These are phyloP conservation scores for Exophiala aquamarina DNA, from an alignment of 2,329 filamentous ascomycete species.

Conservation along the genomic window DNA sequence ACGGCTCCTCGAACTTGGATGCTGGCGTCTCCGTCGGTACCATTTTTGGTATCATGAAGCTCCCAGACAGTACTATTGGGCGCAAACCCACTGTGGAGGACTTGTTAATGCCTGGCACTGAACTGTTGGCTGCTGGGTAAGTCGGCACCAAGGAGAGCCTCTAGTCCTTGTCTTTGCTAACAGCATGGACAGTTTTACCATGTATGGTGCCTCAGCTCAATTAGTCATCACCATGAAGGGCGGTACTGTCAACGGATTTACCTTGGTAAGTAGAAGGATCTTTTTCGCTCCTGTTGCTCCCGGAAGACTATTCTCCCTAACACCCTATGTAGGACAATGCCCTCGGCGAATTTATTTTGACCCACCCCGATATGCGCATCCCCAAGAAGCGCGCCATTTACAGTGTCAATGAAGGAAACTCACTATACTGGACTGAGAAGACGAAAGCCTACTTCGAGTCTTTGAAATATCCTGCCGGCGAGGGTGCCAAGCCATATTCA, in stretches of 20 bases:
- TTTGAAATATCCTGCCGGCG: conserved; percentile 73
- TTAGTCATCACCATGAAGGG: conserved; percentile 96
- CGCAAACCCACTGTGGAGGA: conserved; percentile 68
- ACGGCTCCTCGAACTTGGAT: conserved; percentile 95
- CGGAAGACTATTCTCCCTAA: neutral
- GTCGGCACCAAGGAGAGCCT: neutral
- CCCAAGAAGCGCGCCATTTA: conserved; percentile 83
- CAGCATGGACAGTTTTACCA: conserved; percentile 83
- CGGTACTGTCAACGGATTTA: conserved; percentile 93
- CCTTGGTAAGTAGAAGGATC: conserved; percentile 52
- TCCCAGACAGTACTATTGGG: conserved; percentile 63
- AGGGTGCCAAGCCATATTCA: conserved; percentile 82
- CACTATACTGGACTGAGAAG: conserved; percentile 88
- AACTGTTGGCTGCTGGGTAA: conserved; percentile 67
- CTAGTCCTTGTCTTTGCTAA: too few species aligned
- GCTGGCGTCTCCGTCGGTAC: conserved; percentile 90
- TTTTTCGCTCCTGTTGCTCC: neutral
- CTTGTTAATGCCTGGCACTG: conserved; percentile 82
- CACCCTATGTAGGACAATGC: conserved; percentile 65
- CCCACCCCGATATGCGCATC: conserved; percentile 90
- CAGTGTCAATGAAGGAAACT: conserved; percentile 98
- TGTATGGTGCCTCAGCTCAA: conserved; percentile 97
- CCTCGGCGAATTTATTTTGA: conserved; percentile 97
- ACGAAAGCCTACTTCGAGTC: conserved; percentile 86
- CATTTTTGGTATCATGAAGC: conserved; percentile 92